Conservation (phyloP, 2,329 filamentous ascomycete genomes). For the Mariannaea sp. region DNA sequence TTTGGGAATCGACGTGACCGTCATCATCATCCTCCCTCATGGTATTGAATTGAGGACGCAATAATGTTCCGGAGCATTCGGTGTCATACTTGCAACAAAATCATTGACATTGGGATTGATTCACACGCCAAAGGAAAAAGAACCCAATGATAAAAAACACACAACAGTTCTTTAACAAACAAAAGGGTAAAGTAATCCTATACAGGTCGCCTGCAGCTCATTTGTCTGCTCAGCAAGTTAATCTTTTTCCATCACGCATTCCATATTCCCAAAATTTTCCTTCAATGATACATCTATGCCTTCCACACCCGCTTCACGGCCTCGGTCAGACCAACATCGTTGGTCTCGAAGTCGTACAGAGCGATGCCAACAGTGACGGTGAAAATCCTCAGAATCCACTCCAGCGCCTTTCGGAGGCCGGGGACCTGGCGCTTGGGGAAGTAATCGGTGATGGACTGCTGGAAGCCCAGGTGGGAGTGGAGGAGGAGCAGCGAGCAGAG, state of each 20-base stretch:
- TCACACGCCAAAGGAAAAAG: not conserved
- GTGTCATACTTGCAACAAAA: too few relatives aligned
- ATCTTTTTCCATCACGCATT: too few relatives aligned
- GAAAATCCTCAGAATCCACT: slow-evolving; percentile 78
- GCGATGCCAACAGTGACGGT: slow-evolving; percentile 85
- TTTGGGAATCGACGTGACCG: not conserved
- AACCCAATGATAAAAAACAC: not conserved
- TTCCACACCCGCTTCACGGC: slow-evolving; percentile 87
- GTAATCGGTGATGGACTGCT: slow-evolving; percentile 91
- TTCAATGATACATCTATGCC: too few relatives aligned
- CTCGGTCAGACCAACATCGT: slow-evolving; percentile 93
- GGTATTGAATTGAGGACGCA: not conserved
- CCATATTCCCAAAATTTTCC: too few relatives aligned
- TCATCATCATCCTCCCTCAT: not conserved
- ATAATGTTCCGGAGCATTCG: too few relatives aligned
- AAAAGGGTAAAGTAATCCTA: slow-evolving; percentile 28
- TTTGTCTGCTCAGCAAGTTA: slow-evolving; percentile 31
- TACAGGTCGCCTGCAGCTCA: slow-evolving; percentile 36
- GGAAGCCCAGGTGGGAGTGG: slow-evolving; percentile 95
- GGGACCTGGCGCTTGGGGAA: slow-evolving; percentile 75
- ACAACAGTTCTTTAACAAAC: slow-evolving; percentile 10
- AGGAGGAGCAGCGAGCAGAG: slow-evolving; percentile 83
- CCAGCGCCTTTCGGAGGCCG: slow-evolving; percentile 65
- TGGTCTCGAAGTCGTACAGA: slow-evolving; percentile 98
- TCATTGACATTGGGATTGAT: not conserved